Conservation (phyloP, 352 stramenopile species). For the Phytophthora megakarya region DNA sequence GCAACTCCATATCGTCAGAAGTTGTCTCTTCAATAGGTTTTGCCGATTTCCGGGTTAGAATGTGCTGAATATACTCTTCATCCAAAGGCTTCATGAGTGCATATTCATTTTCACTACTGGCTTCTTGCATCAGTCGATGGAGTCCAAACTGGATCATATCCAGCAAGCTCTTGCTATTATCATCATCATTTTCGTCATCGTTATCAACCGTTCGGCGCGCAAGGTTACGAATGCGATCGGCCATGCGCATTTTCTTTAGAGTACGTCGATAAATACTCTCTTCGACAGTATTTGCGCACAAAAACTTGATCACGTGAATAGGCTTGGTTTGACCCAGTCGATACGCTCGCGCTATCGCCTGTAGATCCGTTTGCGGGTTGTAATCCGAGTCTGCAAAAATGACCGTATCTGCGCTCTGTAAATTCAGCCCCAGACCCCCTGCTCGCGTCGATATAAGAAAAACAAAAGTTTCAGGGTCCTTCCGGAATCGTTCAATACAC, state of each 20-base stretch:
- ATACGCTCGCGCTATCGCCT: slow-evolving; percentile 74
- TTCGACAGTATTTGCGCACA: slow-evolving; percentile 76
- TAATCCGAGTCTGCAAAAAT: slow-evolving; percentile 85
- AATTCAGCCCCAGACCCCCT: slow-evolving; percentile 71
- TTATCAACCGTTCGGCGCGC: slow-evolving; percentile 40
- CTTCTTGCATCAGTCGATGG: slow-evolving; percentile 65
- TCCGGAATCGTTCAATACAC: slow-evolving; percentile 79
- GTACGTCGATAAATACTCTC: slow-evolving; percentile 80
- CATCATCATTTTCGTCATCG: slow-evolving; percentile 40
- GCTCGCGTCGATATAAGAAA: slow-evolving; percentile 82
- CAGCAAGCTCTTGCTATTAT: slow-evolving; percentile 51
- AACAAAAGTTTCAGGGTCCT: slow-evolving; percentile 90
- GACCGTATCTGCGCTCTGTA: slow-evolving; percentile 83
- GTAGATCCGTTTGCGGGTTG: slow-evolving; percentile 75
- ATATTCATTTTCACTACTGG: slow-evolving; percentile 30
- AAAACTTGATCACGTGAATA: slow-evolving; percentile 82
- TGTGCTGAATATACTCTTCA: slow-evolving; percentile 61
- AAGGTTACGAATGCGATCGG: slow-evolving; percentile 70
- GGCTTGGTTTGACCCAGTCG: slow-evolving; percentile 74
- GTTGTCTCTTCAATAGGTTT: slow-evolving; percentile 1
- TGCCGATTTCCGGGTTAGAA: slow-evolving; percentile 36
- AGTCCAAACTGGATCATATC: slow-evolving; percentile 81
- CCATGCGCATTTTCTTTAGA: slow-evolving; percentile 75
- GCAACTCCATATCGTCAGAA: slow-evolving; percentile 7
- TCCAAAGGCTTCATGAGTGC: slow-evolving; percentile 54